Evolutionary conservation across 23 red algal species (phyloP), one percentile per base, ranked within the genome.

Genomic region (Gracilaria gracilis): DNA sequence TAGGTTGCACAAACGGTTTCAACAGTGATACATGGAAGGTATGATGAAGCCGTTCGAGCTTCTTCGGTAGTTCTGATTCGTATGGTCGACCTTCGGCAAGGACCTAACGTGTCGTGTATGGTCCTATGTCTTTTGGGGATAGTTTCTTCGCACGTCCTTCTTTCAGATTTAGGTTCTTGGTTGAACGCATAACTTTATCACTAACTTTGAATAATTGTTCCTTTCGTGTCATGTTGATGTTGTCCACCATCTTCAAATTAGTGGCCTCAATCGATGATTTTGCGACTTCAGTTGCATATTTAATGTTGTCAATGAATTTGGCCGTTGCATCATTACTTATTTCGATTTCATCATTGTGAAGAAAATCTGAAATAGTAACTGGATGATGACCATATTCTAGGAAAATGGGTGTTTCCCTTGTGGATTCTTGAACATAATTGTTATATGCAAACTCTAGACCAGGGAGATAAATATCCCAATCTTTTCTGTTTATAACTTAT

Each of bases 391-490:
- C 54, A 85, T 85, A 85, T 32, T 62, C 61, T 70, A 85, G 1
- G 59, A 85, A 85, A 58, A 86, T 74, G 54, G 64, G 65, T 71
- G 65, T 49, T 66, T 74, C 47, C 24, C 54, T 86, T 8, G 82
- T 86, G 51, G 82, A 36, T 12, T 73, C 62, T 57, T 73, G 15
- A 36, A 51, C 74, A 32, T 54, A 1, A 33, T 86, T 86, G 15
- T 72, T 74, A 36, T 86, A 86, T 11, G 65, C 36, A 55, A 86
- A 86, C 34, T 71, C 65, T 55, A 86, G 24, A 70, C 82, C 65
- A 49, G 82, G n/a, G 35, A 86, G 64, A 36, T 50, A 86, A 0
- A 51, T 48, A 34, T 86, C 29, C 65, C 82, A 86, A 40, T 86
- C 82, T 27, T 72, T n/a, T 86, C 49, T 72, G 7, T 28, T 0